Evolutionary conservation across 495 filamentous ascomycete genomes (phyloP).

Genomic region (Hypoxylon rickii): DNA sequence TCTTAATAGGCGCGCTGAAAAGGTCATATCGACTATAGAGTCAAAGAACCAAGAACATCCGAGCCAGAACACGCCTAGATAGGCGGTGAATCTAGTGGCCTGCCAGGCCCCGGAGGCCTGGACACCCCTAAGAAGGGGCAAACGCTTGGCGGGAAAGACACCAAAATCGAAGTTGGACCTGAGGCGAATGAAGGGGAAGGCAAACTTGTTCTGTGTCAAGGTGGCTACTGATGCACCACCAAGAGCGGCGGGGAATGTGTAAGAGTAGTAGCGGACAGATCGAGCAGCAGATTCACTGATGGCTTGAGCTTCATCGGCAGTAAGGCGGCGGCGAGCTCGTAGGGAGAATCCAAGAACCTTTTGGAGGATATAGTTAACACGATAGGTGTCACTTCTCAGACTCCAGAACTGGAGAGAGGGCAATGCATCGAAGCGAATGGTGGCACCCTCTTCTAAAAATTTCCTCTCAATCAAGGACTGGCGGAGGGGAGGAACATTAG

Average conservation of each 20-base stretch:
- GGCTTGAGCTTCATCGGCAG: constrained; percentile 19
- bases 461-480: constrained; percentile 24
- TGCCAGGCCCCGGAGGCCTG: constrained; percentile 17
- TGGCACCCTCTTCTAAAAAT: constrained; percentile 31
- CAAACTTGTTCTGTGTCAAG: no score
- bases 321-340: constrained; percentile 18
- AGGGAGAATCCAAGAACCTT: neutral
- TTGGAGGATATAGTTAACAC: neutral
- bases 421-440: constrained; percentile 32
- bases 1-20: neutral
- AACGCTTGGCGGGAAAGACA: constrained; percentile 19
- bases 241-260: no score
- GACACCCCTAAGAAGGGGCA: constrained; percentile 1
- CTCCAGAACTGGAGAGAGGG: constrained; percentile 18
- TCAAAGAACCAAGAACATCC: neutral
- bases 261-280: neutral
- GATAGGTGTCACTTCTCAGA: neutral
- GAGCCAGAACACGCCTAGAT: neutral
- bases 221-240: no score
- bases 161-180: no score
- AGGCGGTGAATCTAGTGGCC: neutral
- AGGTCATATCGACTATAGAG: constrained; percentile 12
- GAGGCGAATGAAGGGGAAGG: no score
- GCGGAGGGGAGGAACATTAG: neutral
- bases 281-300: constrained; percentile 9